These are phyloP conservation scores for Microcyclospora pomicola DNA, from an alignment of 2,329 filamentous ascomycete genomes.

Conservation along the genomic window DNA sequence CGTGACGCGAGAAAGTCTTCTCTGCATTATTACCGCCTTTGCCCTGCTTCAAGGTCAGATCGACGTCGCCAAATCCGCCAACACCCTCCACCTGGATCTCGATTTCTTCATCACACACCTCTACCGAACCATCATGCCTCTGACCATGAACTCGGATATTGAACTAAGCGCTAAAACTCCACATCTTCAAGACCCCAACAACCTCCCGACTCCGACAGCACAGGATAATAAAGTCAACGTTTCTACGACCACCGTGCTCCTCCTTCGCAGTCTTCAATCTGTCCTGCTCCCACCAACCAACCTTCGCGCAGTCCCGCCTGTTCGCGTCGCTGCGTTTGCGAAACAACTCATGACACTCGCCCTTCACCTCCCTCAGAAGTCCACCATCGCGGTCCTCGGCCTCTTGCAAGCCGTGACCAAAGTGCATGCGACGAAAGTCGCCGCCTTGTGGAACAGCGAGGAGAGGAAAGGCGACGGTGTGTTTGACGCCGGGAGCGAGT, in stretches of 20 bases:
- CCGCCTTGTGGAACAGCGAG: constrained; percentile 75
- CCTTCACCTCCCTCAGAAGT: constrained; percentile 84
- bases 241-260: constrained; percentile 82
- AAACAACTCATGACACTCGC: constrained; percentile 77
- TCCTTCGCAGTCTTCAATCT: constrained; percentile 72
- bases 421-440: constrained; percentile 69
- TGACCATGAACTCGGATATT: constrained; percentile 71
- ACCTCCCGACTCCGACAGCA: constrained; percentile 41
- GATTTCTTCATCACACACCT: constrained; percentile 92
- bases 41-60: constrained; percentile 82
- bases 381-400: constrained; percentile 62
- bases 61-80: constrained; percentile 72
- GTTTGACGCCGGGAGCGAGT: constrained; percentile 59
- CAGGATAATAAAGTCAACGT: constrained; percentile 63
- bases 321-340: constrained; percentile 78
- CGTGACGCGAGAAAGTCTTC: constrained; percentile 69
- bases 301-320: constrained; percentile 60
- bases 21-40: constrained; percentile 92
- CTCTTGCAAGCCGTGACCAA: constrained; percentile 66
- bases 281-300: constrained; percentile 65
- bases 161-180: constrained; percentile 63
- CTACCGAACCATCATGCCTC: constrained; percentile 67
- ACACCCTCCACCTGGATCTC: constrained; percentile 73
- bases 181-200: constrained; percentile 40
- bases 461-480: constrained; percentile 83